These are phyloP conservation scores for Podospora didyma DNA, from an alignment of 495 filamentous ascomycete genomes.

Conservation along the genomic window DNA sequence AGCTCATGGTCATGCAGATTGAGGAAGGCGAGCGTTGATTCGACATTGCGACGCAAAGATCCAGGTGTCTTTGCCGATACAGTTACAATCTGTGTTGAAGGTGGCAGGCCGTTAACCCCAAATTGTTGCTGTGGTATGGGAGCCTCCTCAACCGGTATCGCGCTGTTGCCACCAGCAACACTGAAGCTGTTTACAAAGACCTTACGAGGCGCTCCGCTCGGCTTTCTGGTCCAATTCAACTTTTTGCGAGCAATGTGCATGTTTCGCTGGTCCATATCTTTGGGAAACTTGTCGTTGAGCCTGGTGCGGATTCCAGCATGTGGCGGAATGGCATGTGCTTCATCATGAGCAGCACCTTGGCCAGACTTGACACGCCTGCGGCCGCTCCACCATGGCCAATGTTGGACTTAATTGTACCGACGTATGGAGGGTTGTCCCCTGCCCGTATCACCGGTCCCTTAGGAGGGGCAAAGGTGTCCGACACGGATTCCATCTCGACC, in stretches of 20 bases:
- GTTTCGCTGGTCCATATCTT: not conserved
- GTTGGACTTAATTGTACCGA: constrained; percentile 74
- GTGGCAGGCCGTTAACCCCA: not conserved
- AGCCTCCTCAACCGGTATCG: constrained; percentile 47
- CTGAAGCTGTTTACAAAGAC: constrained; percentile 53
- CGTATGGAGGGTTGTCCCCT: constrained; percentile 56
- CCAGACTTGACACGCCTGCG: constrained; percentile 64
- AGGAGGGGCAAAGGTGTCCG: constrained; percentile 59
- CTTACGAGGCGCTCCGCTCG: constrained; percentile 28
- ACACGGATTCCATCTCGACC: constrained; percentile 60
- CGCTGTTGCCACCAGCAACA: constrained; percentile 52
- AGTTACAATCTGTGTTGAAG: constrained; percentile 32
- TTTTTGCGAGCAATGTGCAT: constrained; percentile 2
- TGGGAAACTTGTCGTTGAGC: constrained; percentile 39
- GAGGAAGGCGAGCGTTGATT: constrained; percentile 2
- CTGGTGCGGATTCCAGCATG: constrained; percentile 67
- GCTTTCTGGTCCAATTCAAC: constrained; percentile 27
- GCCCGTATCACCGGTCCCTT: constrained; percentile 53
- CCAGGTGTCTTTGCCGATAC: not conserved
- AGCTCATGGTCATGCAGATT: constrained; percentile 1
- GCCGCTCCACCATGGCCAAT: constrained; percentile 74
- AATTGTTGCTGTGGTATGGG: not conserved
- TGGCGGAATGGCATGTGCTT: constrained; percentile 65
- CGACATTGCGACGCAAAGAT: constrained; percentile 15
- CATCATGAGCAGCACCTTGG: constrained; percentile 76